These are phyloP conservation scores for Gnomoniopsis sp. DNA, from an alignment of 2,329 filamentous ascomycete genomes.

Conservation along the genomic window DNA sequence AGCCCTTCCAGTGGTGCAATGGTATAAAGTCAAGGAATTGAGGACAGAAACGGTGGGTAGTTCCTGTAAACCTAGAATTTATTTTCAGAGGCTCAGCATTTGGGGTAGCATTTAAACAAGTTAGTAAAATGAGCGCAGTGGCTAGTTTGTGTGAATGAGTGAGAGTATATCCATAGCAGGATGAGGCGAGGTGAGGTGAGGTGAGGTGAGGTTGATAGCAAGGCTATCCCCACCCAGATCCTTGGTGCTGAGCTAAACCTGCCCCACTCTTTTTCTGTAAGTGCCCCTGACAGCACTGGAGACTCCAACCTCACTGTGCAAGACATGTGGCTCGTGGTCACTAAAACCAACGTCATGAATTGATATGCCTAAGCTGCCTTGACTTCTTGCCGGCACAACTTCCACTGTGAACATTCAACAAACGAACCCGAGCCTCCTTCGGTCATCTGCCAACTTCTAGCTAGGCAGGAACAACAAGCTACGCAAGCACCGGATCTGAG, in stretches of 20 bases:
- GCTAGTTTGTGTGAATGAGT: not conserved
- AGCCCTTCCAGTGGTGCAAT: not conserved
- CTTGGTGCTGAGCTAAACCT: not conserved
- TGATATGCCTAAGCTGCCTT: not conserved
- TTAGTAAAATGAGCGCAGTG: not conserved
- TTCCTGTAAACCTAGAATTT: not conserved
- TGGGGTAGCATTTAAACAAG: not conserved
- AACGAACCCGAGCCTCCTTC: not conserved
- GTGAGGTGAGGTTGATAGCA: not conserved
- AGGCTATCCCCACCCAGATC: constrained; percentile 3
- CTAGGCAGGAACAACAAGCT: constrained; percentile 3
- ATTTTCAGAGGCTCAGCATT: not conserved
- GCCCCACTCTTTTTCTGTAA: constrained; percentile 4
- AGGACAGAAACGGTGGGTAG: not conserved
- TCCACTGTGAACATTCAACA: not conserved
- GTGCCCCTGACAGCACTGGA: not conserved
- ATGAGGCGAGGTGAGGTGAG: not conserved
- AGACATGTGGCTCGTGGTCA: no score
- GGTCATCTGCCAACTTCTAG: not conserved
- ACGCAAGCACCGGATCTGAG: constrained; percentile 1
- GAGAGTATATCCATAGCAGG: not conserved
- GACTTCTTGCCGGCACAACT: not conserved
- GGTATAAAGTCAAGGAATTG: not conserved
- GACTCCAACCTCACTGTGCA: no score
- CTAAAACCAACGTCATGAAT: not conserved